Conservation (phyloP, 108 stramenopile species). For the Seminavis robusta region DNA sequence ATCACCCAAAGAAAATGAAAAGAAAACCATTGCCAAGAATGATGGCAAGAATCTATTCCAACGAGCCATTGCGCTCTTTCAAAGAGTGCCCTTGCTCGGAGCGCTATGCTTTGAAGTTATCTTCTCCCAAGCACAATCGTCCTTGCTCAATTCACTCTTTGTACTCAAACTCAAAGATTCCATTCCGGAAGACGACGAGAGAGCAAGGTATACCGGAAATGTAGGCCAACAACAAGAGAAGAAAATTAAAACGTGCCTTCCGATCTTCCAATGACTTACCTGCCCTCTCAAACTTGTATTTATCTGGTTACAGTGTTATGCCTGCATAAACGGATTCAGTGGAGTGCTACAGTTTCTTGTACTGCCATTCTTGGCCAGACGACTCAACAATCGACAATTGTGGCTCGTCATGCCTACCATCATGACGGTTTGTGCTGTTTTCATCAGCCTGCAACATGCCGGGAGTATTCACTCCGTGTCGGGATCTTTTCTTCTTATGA, state of each 20-base stretch:
- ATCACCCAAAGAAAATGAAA: constrained; percentile 7
- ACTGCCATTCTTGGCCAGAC: constrained; percentile 34
- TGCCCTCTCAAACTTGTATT: not conserved
- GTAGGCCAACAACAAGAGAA: constrained; percentile 16
- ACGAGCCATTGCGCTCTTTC: not conserved
- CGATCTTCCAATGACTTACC: not conserved
- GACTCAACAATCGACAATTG: constrained; percentile 25
- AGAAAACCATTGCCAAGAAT: constrained; percentile 8
- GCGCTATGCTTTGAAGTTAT: constrained; percentile 51
- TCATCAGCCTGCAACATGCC: constrained; percentile 4
- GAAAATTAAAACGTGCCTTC: not conserved
- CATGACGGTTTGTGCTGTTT: constrained; percentile 36
- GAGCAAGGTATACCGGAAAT: constrained; percentile 57
- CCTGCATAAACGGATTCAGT: constrained; percentile 48
- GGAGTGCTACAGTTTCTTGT: constrained; percentile 58
- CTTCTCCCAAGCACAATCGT: constrained; percentile 45
- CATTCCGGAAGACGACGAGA: constrained; percentile 40
- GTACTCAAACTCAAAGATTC: constrained; percentile 40
- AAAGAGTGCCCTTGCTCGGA: constrained; percentile 47
- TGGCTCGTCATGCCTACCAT: constrained; percentile 48
- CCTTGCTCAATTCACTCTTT: constrained; percentile 48
- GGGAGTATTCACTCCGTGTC: constrained; percentile 15
- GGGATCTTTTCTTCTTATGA: constrained; percentile 44
- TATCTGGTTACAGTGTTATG: constrained; percentile 11
- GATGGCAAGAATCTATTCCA: not conserved